Base-by-base conservation (phyloP, 176 grass and related monocot genomes). In the Cymbopogon citratus region DNA sequence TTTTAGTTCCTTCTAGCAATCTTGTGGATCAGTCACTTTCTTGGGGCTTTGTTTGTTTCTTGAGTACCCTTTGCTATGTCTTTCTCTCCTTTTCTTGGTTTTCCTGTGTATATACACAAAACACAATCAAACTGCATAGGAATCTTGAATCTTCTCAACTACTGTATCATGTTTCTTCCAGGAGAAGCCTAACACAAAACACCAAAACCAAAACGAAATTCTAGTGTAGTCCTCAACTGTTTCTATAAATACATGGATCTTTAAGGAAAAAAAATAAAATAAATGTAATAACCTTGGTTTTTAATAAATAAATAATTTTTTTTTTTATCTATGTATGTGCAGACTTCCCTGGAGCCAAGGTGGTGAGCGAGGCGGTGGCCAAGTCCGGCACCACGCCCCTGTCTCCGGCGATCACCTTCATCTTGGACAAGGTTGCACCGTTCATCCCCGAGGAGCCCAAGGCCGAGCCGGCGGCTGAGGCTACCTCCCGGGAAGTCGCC, bases 321-420 rank as follows among this genome's bases (percentile, higher is more conserved):
- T 16, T 18, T 66, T 5, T 5, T 21, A 6, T 40, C 14, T 9
- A 39, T 67, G 2, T 8, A 7, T 36, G 19, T 51, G 13, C 63
- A 98, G 95, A 88, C 23, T 98, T 98, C 85, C 95, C 95, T 0
- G 92, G 95, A 61, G 91, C 95, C 49, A 88, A 98, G 86, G 11
- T n/a, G 40, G 87, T 94, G 66, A 98, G 92, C 48, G 95, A 95
- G 12, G 92, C 86, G 28, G 92, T 93, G 69, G 74, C 88, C 73
- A 93, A 89, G 82, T 98, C 89, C 14, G 88, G 86, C 44, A 66
- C 82, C 12, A 15, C 84, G 18, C 87, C 87, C 36, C 79, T 95
- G 69, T 66, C 85, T 0, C 81, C 75, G 2, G 88, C 90, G 19
- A 71, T 98, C 88, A 44, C 86, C 81, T 94, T 95, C 89, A 63